Evolutionary conservation across 1,284 basidiomycete genomes (phyloP).

Genomic region (Tilletia indica): DNA sequence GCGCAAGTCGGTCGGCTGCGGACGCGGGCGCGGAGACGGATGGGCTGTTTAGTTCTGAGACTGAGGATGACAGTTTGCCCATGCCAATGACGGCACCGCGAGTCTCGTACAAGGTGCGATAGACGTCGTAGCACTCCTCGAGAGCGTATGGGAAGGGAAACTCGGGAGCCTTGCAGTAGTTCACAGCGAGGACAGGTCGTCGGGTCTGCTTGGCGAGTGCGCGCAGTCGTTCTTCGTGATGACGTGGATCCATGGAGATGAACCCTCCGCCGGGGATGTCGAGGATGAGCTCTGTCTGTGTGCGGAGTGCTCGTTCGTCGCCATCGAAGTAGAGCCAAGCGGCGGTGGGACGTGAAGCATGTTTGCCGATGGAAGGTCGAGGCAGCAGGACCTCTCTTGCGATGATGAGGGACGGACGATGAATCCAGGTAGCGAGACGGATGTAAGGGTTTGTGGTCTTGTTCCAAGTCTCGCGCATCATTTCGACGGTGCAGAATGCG

Average conservation of each 20-base stretch:
- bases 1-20: conserved; percentile 19
- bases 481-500: conserved; percentile 89
- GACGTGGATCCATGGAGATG: conserved; percentile 77
- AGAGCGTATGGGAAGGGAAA: conserved; percentile 91
- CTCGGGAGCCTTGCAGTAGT: conserved; percentile 91
- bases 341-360: conserved; percentile 70
- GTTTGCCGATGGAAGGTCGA: conserved; percentile 62
- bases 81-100: conserved; percentile 79
- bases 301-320: conserved; percentile 66
- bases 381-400: conserved; percentile 75
- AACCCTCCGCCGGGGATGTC: conserved; percentile 96
- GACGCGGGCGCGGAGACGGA: background rate
- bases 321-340: conserved; percentile 80
- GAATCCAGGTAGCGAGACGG: conserved; percentile 65
- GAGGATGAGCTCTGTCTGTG: conserved; percentile 44
- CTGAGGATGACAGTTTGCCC: conserved; percentile 46
- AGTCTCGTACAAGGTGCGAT: conserved; percentile 76
- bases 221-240: conserved; percentile 90
- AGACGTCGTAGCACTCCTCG: conserved; percentile 89
- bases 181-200: conserved; percentile 78
- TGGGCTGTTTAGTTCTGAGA: too few relatives aligned
- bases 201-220: conserved; percentile 78
- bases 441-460: conserved; percentile 91
- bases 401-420: conserved; percentile 66
- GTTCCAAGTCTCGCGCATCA: conserved; percentile 92